Evolutionary conservation across 2,329 filamentous ascomycete genomes (phyloP), one percentile per base, ranked within the genome.

Genomic region (Geosmithia morbida): DNA sequence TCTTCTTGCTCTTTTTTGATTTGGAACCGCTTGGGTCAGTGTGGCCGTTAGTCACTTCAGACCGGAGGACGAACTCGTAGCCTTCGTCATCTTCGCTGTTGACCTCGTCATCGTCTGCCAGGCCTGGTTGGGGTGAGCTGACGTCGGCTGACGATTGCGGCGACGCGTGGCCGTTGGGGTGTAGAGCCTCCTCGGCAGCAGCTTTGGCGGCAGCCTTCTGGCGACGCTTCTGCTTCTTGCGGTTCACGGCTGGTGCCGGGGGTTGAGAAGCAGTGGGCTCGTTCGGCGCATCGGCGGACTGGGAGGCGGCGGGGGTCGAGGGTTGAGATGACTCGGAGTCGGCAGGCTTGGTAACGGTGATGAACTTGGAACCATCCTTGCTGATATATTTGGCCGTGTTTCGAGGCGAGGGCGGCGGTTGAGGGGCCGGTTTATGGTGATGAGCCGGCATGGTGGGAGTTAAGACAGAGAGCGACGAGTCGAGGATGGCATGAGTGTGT

Each of bases 161-260:
- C 51, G 63, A 63, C 4, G 62, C 56, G 41, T 68, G 60, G 19
- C 69, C 70, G 51, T 74, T 71, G 14, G 33, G 33, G 14, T 37
- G 6, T 30, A 58, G 55, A 20, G 56, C 56, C 22, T 61, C 55
- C 48, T 66, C 62, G 5, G 67, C 66, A 41, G 70, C 78, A 29
- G 77, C 77, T 59, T 83, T 78, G 51, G 82, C 83, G 30, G 86
- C 84, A 33, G 84, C 85, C 66, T 96, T 96, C 60, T 86, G 83
- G 54, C 89, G 79, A 55, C 89, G 80, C 72, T 95, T 96, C 64
- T 92, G 85, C 71, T 96, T 97, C 73, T 96, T 96, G 60, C 86
- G 81, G 66, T 95, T 96, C 46, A 89, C 83, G 8, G 71, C 59
- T 43, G 69, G 70, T 43, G 70, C 66, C 44, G 64, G 56, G 13